Base-by-base conservation (phyloP, 495 filamentous ascomycete species). In the Penicillium steckii region DNA sequence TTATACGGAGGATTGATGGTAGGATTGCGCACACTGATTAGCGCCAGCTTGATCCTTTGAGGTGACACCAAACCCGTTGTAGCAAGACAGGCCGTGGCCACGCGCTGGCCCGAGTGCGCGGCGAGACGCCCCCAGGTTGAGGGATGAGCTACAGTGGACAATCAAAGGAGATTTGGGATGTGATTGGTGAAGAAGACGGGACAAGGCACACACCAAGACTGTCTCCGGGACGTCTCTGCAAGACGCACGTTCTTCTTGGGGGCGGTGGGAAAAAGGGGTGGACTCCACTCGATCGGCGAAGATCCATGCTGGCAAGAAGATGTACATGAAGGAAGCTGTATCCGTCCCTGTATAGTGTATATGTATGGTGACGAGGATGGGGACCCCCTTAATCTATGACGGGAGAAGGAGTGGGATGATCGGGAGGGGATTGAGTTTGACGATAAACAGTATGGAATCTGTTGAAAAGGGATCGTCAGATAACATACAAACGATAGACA, bases 101-200 rank as follows among this genome's bases (percentile, higher is more conserved):
- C 59, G 53, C 50, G 53, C 27, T 65, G 62, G 59, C 41, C 59
- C 56, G 53, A 62, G 53, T 46, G 52, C 35, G 24, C 37, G 45
- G 55, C 50, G 48, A 57, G 47, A 48, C 53, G 57, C 45, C 47
- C 22, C n/a, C n/a, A n/a, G n/a, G n/a, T n/a, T n/a, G n/a, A n/a
- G n/a, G 21, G 42, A 23, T 48, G 40, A 47, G 21, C 59, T 56
- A 44, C 52, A 50, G 40, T 40, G 40, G 30, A 54, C 55, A 59
- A 46, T 51, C 55, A 55, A 25, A 22, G 8, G 35, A 15, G 35
- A 19, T 6, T 12, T 13, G 19, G 21, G 38, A 4, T 41, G 8
- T 41, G 38, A 41, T 41, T 41, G 38, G 38, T 6, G 38, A 21
- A 8, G 8, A 19, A 41, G 38, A 23, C 38, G 38, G 38, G 18